phyloP scores from a whole-genome alignment of 495 filamentous ascomycete genomes.

The Lophiotrema nucula region DNA sequence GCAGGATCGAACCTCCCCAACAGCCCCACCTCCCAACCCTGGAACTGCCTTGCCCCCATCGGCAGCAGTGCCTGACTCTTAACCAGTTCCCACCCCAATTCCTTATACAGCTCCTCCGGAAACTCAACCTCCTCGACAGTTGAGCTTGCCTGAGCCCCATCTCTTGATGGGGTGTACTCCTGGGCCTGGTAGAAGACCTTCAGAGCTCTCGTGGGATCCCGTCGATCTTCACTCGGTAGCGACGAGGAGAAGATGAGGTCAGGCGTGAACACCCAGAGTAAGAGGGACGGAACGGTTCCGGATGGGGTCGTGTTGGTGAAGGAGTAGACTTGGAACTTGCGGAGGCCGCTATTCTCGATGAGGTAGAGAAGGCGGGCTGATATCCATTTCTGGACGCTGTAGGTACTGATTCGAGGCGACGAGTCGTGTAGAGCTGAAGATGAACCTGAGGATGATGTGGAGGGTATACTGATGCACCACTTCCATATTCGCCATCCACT shows the following conservation, averaged over 20 bases:
- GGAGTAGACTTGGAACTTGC: conserved; percentile 37
- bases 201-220: conserved; percentile 35
- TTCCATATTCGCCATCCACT: conserved; percentile 19
- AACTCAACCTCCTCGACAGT: conserved; percentile 33
- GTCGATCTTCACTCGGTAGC: not conserved
- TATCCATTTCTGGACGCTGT: conserved; percentile 40
- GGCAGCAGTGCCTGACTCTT: conserved; percentile 33
- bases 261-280: conserved; percentile 42
- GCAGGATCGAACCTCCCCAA: conserved; percentile 34
- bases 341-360: conserved; percentile 35
- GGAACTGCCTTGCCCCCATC: conserved; percentile 32
- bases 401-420: not conserved
- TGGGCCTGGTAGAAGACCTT: conserved; percentile 38
- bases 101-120: conserved; percentile 6
- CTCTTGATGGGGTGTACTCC: conserved; percentile 1
- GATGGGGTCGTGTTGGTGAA: not conserved
- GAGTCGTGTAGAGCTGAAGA: not conserved
- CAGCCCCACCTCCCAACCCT: conserved; percentile 39
- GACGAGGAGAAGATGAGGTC: conserved; percentile 41
- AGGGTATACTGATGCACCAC: conserved; percentile 14
- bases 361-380: conserved; percentile 37
- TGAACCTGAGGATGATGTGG: not conserved
- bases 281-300: conserved; percentile 7
- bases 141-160: conserved; percentile 5
- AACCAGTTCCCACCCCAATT: conserved; percentile 24